Evolutionary conservation across 768 basidiomycete genomes (phyloP).

Genomic region (Suillus paluster): DNA sequence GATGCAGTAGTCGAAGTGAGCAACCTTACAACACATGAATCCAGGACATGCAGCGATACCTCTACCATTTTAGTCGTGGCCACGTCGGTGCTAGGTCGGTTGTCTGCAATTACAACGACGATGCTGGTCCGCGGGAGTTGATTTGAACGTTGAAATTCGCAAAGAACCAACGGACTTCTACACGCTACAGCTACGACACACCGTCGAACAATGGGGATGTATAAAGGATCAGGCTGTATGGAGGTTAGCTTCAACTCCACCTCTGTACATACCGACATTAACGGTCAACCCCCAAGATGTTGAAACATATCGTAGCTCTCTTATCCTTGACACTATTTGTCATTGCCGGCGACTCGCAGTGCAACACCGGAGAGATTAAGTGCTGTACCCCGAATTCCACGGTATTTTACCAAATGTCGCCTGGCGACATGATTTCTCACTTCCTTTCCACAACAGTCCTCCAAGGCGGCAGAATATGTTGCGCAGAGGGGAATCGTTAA

Average conservation of each 20-base stretch:
- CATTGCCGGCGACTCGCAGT: slow-evolving; percentile 9
- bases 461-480: neutral
- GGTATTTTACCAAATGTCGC: slow-evolving; percentile 6
- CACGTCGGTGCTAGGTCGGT: neutral
- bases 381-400: slow-evolving; percentile 14
- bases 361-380: slow-evolving; percentile 15
- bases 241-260: neutral
- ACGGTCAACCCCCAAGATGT: neutral
- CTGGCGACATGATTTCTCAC: neutral
- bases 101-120: neutral
- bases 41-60: neutral
- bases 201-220: neutral
- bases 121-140: neutral
- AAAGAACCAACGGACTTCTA: slow-evolving; percentile 1
- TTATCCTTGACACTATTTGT: slow-evolving; percentile 4
- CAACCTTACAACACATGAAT: neutral
- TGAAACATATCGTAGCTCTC: slow-evolving; percentile 3
- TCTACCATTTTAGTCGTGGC: neutral
- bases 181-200: neutral
- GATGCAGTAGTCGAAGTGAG: neutral
- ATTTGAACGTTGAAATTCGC: neutral
- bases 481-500: slow-evolving; percentile 16
- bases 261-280: neutral
- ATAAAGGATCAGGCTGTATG: neutral
- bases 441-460: neutral